A percentile compares a stretch with the other conserved stretches of the same genome.
Conservation (phyloP, 306 rosid species). For the Vigna trinervia region DNA sequence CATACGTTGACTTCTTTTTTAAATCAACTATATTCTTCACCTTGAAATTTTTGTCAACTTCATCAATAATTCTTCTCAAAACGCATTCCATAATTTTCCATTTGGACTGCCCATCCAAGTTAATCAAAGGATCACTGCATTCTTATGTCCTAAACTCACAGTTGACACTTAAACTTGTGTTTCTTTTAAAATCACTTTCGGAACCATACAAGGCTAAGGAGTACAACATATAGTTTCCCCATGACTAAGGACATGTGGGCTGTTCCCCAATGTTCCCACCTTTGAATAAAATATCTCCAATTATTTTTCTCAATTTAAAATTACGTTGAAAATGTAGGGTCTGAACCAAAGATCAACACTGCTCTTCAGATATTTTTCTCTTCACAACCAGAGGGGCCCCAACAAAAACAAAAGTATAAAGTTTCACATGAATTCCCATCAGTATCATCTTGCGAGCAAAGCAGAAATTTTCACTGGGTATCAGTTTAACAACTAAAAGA, state of each 20-base stretch:
- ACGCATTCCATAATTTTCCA: constrained; percentile 22
- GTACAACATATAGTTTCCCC: neutral
- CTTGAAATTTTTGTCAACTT: constrained; percentile 4
- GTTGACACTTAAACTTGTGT: neutral
- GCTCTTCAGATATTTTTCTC: neutral
- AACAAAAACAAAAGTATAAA: neutral
- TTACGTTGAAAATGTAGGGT: neutral
- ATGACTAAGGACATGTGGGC: neutral
- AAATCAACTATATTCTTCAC: constrained; percentile 10
- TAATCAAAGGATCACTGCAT: constrained; percentile 3
- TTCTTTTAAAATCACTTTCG: neutral
- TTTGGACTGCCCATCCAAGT: neutral
- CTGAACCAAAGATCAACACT: neutral
- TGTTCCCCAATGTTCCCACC: neutral
- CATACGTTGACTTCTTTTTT: neutral
- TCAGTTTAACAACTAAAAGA: neutral
- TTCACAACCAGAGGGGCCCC: neutral
- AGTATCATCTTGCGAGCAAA: neutral
- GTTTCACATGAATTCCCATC: neutral
- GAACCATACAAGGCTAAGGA: constrained; percentile 4
- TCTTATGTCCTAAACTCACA: constrained; percentile 18
- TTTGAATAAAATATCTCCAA: neutral
- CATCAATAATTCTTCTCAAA: neutral
- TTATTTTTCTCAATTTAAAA: neutral
- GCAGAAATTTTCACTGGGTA: neutral